phyloP scores from a whole-genome alignment of 2,329 filamentous ascomycete species.

The Aureobasidium vineae region DNA sequence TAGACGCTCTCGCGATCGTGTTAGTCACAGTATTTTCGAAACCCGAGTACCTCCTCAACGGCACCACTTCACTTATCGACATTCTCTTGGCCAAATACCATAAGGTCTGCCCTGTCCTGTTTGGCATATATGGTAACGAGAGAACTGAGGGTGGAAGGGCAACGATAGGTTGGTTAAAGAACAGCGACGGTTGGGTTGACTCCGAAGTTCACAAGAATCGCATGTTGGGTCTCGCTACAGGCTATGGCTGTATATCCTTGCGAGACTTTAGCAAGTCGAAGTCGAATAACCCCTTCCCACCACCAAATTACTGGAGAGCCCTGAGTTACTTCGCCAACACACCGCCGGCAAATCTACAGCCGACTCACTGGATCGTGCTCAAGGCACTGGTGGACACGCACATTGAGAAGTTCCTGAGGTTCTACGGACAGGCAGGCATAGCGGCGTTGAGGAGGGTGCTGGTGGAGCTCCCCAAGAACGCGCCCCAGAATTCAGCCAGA shows the following conservation, averaged over 20 bases:
- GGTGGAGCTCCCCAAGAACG: constrained; percentile 63
- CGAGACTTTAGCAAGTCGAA: constrained; percentile 73
- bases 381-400: constrained; percentile 60
- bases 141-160: constrained; percentile 65
- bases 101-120: constrained; percentile 76
- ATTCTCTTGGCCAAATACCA: constrained; percentile 87
- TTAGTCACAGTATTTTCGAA: constrained; percentile 72
- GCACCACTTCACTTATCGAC: constrained; percentile 65
- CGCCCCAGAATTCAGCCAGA: constrained; percentile 22
- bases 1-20: constrained; percentile 77
- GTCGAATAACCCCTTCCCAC: constrained; percentile 71
- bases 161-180: constrained; percentile 70
- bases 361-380: constrained; percentile 52
- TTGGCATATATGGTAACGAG: constrained; percentile 76
- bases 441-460: constrained; percentile 68
- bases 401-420: constrained; percentile 70
- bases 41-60: constrained; percentile 56
- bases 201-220: constrained; percentile 75
- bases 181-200: constrained; percentile 52
- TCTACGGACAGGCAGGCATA: constrained; percentile 76
- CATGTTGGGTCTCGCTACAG: constrained; percentile 79
- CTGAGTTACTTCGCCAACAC: constrained; percentile 76
- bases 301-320: constrained; percentile 76
- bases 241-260: constrained; percentile 78
- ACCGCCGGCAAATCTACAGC: constrained; percentile 52